A percentile compares a stretch with the other conserved stretches of the same genome.
Conservation (phyloP, 2,329 filamentous ascomycete genomes). For the Teratosphaeria destructans region DNA sequence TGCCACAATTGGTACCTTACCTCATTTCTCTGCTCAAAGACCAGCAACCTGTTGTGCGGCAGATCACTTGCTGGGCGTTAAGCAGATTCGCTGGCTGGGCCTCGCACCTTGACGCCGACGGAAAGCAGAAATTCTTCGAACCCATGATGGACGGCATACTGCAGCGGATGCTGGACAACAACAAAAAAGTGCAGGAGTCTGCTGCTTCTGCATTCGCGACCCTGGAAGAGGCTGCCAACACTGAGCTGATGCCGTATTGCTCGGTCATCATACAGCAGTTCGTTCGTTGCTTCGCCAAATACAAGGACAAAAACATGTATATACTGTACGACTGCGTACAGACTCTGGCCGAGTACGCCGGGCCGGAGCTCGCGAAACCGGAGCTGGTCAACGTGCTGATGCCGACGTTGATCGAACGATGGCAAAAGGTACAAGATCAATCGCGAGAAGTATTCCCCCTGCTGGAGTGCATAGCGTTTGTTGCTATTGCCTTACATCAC, state of each 20-base stretch:
- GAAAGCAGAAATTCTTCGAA: constrained; percentile 73
- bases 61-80: constrained; percentile 97
- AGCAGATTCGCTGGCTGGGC: constrained; percentile 92
- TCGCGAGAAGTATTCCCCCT: constrained; percentile 90
- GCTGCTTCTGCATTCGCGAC: constrained; percentile 93
- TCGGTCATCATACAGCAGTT: constrained; percentile 86
- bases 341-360: constrained; percentile 86
- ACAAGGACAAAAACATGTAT: constrained; percentile 99
- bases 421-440: constrained; percentile 76
- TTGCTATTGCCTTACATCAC: constrained; percentile 74
- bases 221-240: constrained; percentile 84
- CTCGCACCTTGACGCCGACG: constrained; percentile 56
- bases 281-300: constrained; percentile 81
- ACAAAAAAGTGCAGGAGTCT: constrained; percentile 96
- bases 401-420: constrained; percentile 82
- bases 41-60: constrained; percentile 76
- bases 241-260: constrained; percentile 72
- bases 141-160: constrained; percentile 96
- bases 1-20: constrained; percentile 83
- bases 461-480: constrained; percentile 91
- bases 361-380: constrained; percentile 66
- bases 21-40: constrained; percentile 79
- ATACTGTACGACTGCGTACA: constrained; percentile 98
- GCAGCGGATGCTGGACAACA: constrained; percentile 86
- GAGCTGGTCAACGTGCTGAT: constrained; percentile 79